Conservation (phyloP, 495 filamentous ascomycete genomes). For the Penicillium waksmanii region DNA sequence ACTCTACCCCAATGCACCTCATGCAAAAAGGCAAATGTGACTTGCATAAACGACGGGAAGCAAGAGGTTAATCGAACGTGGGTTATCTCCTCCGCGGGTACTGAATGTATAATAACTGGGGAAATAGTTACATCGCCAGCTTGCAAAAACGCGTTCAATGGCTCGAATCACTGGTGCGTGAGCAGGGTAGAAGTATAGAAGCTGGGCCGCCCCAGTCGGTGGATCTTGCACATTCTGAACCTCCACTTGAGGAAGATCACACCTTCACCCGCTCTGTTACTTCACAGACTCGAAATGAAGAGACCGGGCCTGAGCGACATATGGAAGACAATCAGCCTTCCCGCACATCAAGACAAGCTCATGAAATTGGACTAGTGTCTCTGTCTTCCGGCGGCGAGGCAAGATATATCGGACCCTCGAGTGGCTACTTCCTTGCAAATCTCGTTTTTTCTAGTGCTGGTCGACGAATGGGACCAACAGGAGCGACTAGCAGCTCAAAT, state of each 20-base stretch:
- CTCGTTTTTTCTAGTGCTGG: slow-evolving; percentile 44
- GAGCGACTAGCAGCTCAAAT: background rate
- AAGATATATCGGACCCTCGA: slow-evolving; percentile 46
- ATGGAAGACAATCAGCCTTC: slow-evolving; percentile 2
- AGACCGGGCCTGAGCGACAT: background rate
- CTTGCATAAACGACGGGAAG: slow-evolving; percentile 48
- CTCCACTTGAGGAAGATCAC: background rate
- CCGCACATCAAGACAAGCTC: slow-evolving; percentile 32
- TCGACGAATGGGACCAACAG: slow-evolving; percentile 23
- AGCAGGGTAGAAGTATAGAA: slow-evolving; percentile 34
- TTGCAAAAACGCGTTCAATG: slow-evolving; percentile 45
- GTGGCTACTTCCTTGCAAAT: slow-evolving; percentile 48
- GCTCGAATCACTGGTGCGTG: slow-evolving; percentile 45
- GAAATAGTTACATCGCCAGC: slow-evolving; percentile 41
- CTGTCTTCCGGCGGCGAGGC: slow-evolving; percentile 38
- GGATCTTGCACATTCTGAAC: slow-evolving; percentile 8
- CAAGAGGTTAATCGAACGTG: slow-evolving; percentile 44
- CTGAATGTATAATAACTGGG: slow-evolving; percentile 3
- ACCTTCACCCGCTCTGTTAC: background rate
- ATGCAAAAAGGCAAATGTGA: slow-evolving; percentile 42
- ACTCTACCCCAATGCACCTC: slow-evolving; percentile 35
- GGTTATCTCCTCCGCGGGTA: slow-evolving; percentile 9
- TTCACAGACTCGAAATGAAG: slow-evolving; percentile 9
- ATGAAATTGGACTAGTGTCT: slow-evolving; percentile 46
- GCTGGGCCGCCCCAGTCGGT: slow-evolving; percentile 22